Base-by-base conservation (phyloP, 164 flowering plant genomes). In the Kalanchoe fedtschenkoi region DNA sequence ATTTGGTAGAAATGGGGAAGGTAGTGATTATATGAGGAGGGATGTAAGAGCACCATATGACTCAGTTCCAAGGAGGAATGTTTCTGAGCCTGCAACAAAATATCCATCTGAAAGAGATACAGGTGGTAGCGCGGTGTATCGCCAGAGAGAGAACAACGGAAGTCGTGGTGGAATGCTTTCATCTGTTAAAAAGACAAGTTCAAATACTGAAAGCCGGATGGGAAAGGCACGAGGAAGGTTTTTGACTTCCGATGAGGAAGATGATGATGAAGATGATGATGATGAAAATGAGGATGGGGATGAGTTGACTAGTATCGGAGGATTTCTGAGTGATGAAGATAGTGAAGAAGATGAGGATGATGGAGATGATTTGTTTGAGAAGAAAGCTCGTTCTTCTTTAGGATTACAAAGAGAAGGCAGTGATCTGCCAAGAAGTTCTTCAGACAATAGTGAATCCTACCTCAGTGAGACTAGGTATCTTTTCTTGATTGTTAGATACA, bases 401-500 rank as follows among this genome's bases (percentile, higher is more conserved):
- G 72, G 64, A 28, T 47, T 58, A 10, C 73, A 61, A 6, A 65
- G 69, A 44, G 66, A 54, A 62, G 72, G n/a, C 39, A 58, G 15
- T 34, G 62, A 33, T 35, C 26, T 28, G 6, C 62, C 77, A 22
- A 66, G 55, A 37, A 69, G 46, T 60, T 78, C 83, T 16, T 47
- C 69, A 4, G 81, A 67, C 28, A 53, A 62, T 24, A 66, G 73
- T 63, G 91, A 72, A 15, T 83, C 96, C 57, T 81, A 85, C 74
- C 76, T 89, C 34, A 86, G 88, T 71, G 80, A 86, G 66, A 82
- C 81, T 22, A 85, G 96, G 97, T 85, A 62, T 63, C 44, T 10
- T 34, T 22, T 37, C 21, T 2, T 0, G 6, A 5, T 26, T 51
- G 16, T 26, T 51, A 32, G 30, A 47, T 1, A 47, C 9, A 3